Evolutionary conservation across 345 rosid species (phyloP).

Genomic region (Barbarea vulgaris): DNA sequence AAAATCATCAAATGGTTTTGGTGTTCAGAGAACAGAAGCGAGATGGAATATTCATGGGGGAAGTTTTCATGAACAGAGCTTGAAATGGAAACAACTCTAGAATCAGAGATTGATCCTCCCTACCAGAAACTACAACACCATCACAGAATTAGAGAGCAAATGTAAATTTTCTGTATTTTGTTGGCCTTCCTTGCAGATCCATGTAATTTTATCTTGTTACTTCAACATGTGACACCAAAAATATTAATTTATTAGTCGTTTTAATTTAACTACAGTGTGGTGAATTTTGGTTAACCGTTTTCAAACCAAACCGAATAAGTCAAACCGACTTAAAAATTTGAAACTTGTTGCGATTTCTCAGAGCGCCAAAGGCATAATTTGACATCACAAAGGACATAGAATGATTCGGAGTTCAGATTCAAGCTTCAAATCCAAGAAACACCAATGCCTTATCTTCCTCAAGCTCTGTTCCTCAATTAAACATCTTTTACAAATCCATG

Average conservation of each 20-base stretch:
- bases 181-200: background rate
- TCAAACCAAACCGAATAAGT: background rate
- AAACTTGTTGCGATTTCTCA: background rate
- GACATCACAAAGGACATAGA: background rate
- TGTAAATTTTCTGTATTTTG: background rate
- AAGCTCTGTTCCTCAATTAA: conserved; percentile 54
- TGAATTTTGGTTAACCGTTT: background rate
- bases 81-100: conserved; percentile 29
- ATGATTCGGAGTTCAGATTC: conserved; percentile 34
- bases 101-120: conserved; percentile 9
- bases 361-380: background rate
- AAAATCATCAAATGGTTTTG: conserved; percentile 6
- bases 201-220: conserved; percentile 8
- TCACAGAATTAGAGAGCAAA: background rate
- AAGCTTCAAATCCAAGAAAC: conserved; percentile 48
- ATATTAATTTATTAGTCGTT: background rate
- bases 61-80: conserved; percentile 57
- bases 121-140: background rate
- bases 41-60: conserved; percentile 50
- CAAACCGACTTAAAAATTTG: background rate
- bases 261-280: background rate
- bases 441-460: conserved; percentile 53
- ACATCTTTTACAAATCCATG: conserved; percentile 63
- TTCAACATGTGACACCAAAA: background rate
- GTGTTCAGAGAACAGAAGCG: conserved; percentile 39